phyloP scores from a whole-genome alignment of 1,284 basidiomycete species.

The Cutaneotrichosporon dermatis region DNA sequence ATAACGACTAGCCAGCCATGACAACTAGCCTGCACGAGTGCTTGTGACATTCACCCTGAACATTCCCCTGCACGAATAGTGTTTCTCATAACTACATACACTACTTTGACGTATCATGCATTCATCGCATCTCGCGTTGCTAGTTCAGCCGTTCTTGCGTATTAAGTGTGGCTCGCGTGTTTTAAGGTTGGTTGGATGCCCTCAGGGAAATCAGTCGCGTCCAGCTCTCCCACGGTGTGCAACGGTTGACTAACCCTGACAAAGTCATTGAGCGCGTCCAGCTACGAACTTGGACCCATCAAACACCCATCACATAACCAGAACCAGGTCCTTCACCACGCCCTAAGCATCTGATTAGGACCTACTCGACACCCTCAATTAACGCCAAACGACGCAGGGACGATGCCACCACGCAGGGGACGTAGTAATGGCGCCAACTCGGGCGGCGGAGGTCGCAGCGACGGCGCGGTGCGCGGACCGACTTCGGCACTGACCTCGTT shows the following conservation, averaged over 20 bases:
- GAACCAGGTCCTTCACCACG: background rate
- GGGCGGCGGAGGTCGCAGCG: too few species aligned
- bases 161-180: too few species aligned
- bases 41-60: background rate
- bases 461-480: conserved; percentile 66
- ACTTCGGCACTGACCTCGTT: conserved; percentile 89
- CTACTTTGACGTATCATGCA: conserved; percentile 3
- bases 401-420: background rate
- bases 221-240: background rate
- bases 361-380: too few species aligned
- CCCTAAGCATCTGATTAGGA: too few species aligned
- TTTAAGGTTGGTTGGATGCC: too few species aligned
- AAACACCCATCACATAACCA: background rate
- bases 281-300: too few species aligned
- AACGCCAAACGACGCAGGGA: background rate
- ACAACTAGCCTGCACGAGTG: background rate
- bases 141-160: too few species aligned
- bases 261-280: background rate
- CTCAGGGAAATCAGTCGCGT: background rate
- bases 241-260: conserved; percentile 7
- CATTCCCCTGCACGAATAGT: background rate
- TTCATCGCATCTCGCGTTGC: background rate
- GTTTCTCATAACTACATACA: background rate
- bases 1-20: too few species aligned
- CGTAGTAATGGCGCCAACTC: background rate